Evolutionary conservation across 257 asterid genomes (phyloP), one percentile per base, ranked within the genome.

Genomic region (Nyctanthes arbortristis): DNA sequence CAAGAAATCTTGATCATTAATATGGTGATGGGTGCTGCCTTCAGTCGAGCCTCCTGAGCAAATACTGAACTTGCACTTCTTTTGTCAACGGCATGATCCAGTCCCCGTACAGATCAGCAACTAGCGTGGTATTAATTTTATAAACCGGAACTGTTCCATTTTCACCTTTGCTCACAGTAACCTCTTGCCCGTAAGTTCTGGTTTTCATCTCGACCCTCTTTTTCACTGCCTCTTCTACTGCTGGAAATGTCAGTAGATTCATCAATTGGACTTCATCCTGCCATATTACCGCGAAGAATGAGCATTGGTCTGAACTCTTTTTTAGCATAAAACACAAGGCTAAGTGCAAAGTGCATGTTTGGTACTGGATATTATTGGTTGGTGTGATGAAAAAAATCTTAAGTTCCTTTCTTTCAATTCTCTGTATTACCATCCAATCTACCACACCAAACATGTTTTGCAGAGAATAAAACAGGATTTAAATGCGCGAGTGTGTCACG

Each of bases 41-140:
- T 73, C 63, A 89, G 69, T 93, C 96, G 35, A 91, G 89, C 70
- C 99, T 87, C 81, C 88, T 87, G 69, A 91, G 71, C 6, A 93
- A 77, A 77, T 93, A 93, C 80, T 87, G 79, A 32, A 91, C 84
- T 82, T 93, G 99, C 36, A 93, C 99, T 77, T 87, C 90, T 84
- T 93, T 93, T 3, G 99, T 93, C 70, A 91, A 73, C 8, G 99
- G 99, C 99, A 93, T 93, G 79, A 93, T 89, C 97, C 99, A 93
- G 31, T 87, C 88, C 72, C 89, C 88, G 30, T 89, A 93, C 0
- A 93, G 75, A 66, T 77, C 86, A 30, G 88, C 97, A 60, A 93
- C 91, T 18, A 93, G 80, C 75, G 75, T 30, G 2, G 97, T 97
- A 36, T 85, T 84, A 40, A 93, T 86, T 75, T 85, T 91, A 87